Evolutionary conservation across 352 stramenopile genomes (phyloP).

Genomic region (Albugo candida): DNA sequence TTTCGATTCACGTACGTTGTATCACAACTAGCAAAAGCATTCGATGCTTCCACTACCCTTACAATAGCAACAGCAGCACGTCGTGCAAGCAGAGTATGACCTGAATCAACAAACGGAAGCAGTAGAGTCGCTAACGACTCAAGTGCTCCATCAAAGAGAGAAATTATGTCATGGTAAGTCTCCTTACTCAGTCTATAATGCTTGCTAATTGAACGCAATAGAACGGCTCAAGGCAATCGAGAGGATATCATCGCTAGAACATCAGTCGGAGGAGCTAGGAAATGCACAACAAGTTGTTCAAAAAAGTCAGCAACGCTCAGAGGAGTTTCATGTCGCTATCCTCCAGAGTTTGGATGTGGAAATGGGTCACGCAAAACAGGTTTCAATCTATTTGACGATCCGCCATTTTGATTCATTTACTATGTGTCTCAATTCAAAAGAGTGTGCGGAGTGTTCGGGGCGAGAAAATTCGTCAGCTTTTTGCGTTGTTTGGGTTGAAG

Average conservation of each 20-base stretch:
- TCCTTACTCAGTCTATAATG: neutral
- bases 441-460: slow-evolving; percentile 40
- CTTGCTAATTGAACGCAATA: neutral
- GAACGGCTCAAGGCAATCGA: neutral
- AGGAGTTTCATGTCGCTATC: slow-evolving; percentile 25
- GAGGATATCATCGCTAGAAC: neutral
- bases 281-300: neutral
- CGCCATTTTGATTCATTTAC: neutral
- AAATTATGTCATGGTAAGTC: neutral
- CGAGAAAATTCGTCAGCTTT: slow-evolving; percentile 48
- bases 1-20: slow-evolving; percentile 27
- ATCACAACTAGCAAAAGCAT: neutral
- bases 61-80: neutral
- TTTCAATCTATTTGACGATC: neutral
- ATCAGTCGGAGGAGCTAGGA: neutral
- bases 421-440: slow-evolving; percentile 11
- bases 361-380: slow-evolving; percentile 30
- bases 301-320: neutral
- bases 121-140: neutral
- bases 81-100: neutral
- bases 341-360: slow-evolving; percentile 51
- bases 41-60: neutral
- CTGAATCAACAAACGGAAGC: neutral
- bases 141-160: neutral
- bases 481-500: slow-evolving; percentile 27